These are phyloP conservation scores for Carex parvula DNA, from an alignment of 176 grass and related monocot species.

Conservation along the genomic window DNA sequence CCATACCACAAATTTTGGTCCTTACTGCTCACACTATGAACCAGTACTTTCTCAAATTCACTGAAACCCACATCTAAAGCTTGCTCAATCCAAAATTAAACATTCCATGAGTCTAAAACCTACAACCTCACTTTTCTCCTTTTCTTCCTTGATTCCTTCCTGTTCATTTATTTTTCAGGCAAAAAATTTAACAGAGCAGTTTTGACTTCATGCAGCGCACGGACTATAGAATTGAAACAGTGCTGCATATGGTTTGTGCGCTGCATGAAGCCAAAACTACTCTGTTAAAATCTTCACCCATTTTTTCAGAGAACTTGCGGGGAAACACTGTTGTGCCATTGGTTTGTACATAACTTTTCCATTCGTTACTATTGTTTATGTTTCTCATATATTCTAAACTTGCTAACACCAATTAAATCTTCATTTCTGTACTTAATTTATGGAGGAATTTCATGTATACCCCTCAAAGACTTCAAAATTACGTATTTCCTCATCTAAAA, in stretches of 20 bases:
- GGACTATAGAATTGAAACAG: too few species aligned
- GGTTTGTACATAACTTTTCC: not conserved
- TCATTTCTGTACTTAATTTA: not conserved
- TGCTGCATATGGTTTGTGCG: too few species aligned
- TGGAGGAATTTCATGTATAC: not conserved
- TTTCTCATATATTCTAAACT: not conserved
- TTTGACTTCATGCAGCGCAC: too few species aligned
- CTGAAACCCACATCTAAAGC: not conserved
- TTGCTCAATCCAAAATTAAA: not conserved
- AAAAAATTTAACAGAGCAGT: too few species aligned
- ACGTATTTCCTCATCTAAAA: too few species aligned
- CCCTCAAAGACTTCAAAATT: too few species aligned
- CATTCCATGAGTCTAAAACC: not conserved
- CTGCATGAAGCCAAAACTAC: too few species aligned
- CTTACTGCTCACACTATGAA: not conserved
- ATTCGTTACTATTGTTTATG: not conserved
- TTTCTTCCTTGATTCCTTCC: not conserved
- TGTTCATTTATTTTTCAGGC: too few species aligned
- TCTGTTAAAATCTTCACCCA: too few species aligned
- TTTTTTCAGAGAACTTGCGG: too few species aligned
- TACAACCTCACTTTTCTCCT: not conserved
- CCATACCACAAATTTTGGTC: not conserved
- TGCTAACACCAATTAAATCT: not conserved
- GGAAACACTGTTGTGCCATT: too few species aligned
- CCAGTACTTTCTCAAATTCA: not conserved